These are phyloP conservation scores for Akanthomyces muscarius DNA, from an alignment of 2,329 filamentous ascomycete genomes.

Conservation along the genomic window DNA sequence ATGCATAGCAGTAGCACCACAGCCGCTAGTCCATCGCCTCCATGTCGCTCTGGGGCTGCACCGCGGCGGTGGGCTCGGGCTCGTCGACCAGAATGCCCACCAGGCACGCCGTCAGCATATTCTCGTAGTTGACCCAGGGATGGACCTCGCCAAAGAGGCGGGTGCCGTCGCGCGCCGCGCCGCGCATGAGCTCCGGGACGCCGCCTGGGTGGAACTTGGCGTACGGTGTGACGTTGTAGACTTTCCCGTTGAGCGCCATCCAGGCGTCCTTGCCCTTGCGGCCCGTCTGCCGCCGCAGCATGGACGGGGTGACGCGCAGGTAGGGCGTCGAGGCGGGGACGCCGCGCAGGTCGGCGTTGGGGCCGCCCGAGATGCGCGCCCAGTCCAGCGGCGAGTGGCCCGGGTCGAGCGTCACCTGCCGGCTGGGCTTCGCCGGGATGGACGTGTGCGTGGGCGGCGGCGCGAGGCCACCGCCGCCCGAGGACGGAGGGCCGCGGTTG, in stretches of 20 bases:
- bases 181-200: conserved; percentile 64
- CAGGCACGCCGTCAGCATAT: conserved; percentile 61
- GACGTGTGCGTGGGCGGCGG: conserved; percentile 52
- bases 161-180: conserved; percentile 59
- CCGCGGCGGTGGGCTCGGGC: conserved; percentile 36
- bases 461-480: conserved; percentile 38
- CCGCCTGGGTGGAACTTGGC: conserved; percentile 87
- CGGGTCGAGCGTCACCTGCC: conserved; percentile 77
- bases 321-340: conserved; percentile 48
- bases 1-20: background rate
- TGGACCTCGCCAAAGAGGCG: conserved; percentile 63
- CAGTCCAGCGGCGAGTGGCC: conserved; percentile 95
- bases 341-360: conserved; percentile 64
- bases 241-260: conserved; percentile 83
- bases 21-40: conserved; percentile 56
- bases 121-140: conserved; percentile 70
- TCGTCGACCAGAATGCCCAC: conserved; percentile 62
- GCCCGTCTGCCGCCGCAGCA: conserved; percentile 75
- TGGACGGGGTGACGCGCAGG: conserved; percentile 75
- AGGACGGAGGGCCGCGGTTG: conserved; percentile 34
- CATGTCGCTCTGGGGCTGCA: conserved; percentile 41
- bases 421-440: conserved; percentile 53
- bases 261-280: conserved; percentile 83
- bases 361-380: conserved; percentile 64
- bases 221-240: conserved; percentile 93